Percentiles rank a stretch among this genome's conserved stretches.
phyloP scores from a whole-genome alignment of 176 grass and related monocot species.

The Elaeis guineensis region DNA sequence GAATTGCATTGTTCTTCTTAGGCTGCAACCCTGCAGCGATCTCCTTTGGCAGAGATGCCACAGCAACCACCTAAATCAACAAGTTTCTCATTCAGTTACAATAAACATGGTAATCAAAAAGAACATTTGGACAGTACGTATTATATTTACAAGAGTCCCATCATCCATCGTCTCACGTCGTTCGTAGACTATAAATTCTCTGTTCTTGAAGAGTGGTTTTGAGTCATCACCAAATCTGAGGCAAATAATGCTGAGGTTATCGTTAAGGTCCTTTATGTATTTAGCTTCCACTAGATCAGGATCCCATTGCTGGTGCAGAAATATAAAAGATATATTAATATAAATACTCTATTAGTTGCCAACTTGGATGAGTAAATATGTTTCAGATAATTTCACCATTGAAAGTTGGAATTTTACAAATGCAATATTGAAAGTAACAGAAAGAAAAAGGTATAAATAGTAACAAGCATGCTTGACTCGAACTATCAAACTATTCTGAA shows the following conservation, averaged over 20 bases:
- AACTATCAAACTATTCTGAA: too few species aligned
- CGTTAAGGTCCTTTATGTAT: constrained; percentile 67
- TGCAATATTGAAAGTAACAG: too few species aligned
- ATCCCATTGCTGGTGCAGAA: constrained; percentile 74
- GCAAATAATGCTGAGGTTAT: constrained; percentile 85
- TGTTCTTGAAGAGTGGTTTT: constrained; percentile 52
- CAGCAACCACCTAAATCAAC: constrained; percentile 50
- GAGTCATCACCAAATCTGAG: constrained; percentile 78
- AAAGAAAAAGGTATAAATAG: too few species aligned
- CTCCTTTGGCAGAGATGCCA: constrained; percentile 91
- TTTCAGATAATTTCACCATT: too few species aligned
- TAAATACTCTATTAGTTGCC: too few species aligned
- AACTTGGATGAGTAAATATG: too few species aligned
- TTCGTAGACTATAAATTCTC: constrained; percentile 87
- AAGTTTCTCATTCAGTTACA: too few species aligned
- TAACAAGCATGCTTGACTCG: too few species aligned
- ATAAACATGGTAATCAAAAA: too few species aligned
- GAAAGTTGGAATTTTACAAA: too few species aligned
- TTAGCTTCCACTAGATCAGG: constrained; percentile 63
- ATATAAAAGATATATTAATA: too few species aligned
- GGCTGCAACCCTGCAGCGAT: constrained; percentile 84
- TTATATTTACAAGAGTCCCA: constrained; percentile 52
- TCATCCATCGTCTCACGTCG: constrained; percentile 96
- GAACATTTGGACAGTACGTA: neutral
- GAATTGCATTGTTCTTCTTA: constrained; percentile 33